phyloP scores from a whole-genome alignment of 371 early-diverging fungal species.

The Mucor racemosus region DNA sequence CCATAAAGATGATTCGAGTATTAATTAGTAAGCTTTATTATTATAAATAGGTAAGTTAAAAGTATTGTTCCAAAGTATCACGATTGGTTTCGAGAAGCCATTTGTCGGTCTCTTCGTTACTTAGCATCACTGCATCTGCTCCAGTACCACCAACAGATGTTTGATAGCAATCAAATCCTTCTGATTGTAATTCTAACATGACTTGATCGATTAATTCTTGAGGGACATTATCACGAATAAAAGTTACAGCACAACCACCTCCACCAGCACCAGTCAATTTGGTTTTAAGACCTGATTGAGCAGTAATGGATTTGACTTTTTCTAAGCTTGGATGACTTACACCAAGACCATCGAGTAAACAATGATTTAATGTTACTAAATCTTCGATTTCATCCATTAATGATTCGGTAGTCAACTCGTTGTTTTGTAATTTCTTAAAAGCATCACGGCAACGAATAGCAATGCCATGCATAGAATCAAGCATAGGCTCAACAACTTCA shows the following conservation, averaged over 20 bases:
- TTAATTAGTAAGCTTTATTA: background rate
- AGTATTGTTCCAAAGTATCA: slow-evolving; percentile 32
- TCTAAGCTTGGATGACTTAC: slow-evolving; percentile 88
- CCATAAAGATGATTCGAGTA: background rate
- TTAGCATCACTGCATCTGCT: slow-evolving; percentile 47
- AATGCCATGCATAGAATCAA: slow-evolving; percentile 80
- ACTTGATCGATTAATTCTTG: slow-evolving; percentile 48
- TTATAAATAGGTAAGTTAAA: slow-evolving; percentile 9
- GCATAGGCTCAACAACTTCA: slow-evolving; percentile 66
- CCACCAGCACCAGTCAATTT: slow-evolving; percentile 98
- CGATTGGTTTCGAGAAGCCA: slow-evolving; percentile 40
- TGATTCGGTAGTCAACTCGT: slow-evolving; percentile 12
- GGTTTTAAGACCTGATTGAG: slow-evolving; percentile 63
- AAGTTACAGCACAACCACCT: slow-evolving; percentile 92
- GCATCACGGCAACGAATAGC: slow-evolving; percentile 58
- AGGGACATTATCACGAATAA: slow-evolving; percentile 67
- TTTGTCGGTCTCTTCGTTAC: slow-evolving; percentile 20
- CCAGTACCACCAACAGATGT: slow-evolving; percentile 81
- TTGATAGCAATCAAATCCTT: slow-evolving; percentile 76
- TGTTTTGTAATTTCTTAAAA: slow-evolving; percentile 26
- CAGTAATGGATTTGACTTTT: slow-evolving; percentile 71
- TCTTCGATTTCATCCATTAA: slow-evolving; percentile 53
- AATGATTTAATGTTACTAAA: slow-evolving; percentile 85
- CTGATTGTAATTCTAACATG: slow-evolving; percentile 44
- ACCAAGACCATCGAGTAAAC: slow-evolving; percentile 73